These are phyloP conservation scores for Fagus crenata DNA, from an alignment of 306 rosid genomes.

Conservation along the genomic window DNA sequence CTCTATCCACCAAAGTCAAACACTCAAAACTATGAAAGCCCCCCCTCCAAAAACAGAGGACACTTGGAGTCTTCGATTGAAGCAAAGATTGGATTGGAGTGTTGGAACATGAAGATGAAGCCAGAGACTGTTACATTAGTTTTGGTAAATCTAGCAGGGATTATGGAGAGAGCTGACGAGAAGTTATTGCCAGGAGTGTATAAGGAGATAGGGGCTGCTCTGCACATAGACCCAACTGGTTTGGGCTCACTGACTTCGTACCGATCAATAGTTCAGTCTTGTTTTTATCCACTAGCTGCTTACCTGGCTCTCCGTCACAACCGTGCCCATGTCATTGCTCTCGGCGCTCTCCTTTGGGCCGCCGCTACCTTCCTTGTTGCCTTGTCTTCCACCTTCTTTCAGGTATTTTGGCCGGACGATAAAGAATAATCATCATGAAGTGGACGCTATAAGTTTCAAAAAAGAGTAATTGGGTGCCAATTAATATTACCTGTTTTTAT, in stretches of 20 bases:
- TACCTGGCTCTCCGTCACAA: constrained; percentile 69
- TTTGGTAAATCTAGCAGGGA: constrained; percentile 58
- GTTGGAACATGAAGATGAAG: constrained; percentile 41
- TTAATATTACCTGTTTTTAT: background rate
- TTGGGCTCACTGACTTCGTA: constrained; percentile 70
- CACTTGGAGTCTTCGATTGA: too few relatives aligned
- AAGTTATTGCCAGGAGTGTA: constrained; percentile 71
- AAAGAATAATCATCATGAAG: too few relatives aligned
- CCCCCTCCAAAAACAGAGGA: too few relatives aligned
- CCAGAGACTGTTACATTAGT: constrained; percentile 52
- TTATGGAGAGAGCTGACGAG: constrained; percentile 74
- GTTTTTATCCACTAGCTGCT: constrained; percentile 71
- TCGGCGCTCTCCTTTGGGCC: constrained; percentile 71
- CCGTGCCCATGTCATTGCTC: constrained; percentile 63
- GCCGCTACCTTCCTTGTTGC: constrained; percentile 65
- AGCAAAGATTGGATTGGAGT: too few relatives aligned
- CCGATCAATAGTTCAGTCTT: constrained; percentile 68
- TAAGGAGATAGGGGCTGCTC: constrained; percentile 65
- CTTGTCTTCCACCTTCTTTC: constrained; percentile 57
- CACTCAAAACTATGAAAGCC: too few relatives aligned
- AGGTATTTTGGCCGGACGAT: constrained; percentile 24
- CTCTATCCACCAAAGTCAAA: too few relatives aligned
- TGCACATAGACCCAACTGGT: constrained; percentile 68
- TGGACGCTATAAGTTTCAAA: background rate
- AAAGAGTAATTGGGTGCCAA: background rate